Evolutionary conservation across 495 filamentous ascomycete genomes (phyloP).

Genomic region (Penicillium angulare): DNA sequence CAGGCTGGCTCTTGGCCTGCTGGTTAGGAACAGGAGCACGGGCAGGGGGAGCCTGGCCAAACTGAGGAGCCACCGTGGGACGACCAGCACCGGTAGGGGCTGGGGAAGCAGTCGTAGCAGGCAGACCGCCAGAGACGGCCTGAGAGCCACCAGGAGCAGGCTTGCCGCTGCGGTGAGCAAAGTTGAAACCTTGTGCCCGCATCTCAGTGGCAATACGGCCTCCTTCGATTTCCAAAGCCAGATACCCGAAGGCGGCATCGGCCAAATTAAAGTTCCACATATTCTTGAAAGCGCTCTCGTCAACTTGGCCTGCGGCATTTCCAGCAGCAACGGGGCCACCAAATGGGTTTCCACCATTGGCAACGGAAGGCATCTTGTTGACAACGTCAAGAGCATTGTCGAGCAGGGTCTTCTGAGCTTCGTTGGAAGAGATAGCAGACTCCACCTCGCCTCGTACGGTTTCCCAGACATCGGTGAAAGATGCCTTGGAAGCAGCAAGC

Average conservation of each 20-base stretch:
- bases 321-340: slow-evolving; percentile 77
- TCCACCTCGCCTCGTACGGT: slow-evolving; percentile 95
- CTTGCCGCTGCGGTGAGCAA: slow-evolving; percentile 76
- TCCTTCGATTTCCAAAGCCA: slow-evolving; percentile 90
- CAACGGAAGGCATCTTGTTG: slow-evolving; percentile 91
- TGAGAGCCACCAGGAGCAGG: slow-evolving; percentile 38
- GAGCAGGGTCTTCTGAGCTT: slow-evolving; percentile 85
- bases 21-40: slow-evolving; percentile 34
- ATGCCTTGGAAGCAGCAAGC: slow-evolving; percentile 97
- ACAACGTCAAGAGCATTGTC: slow-evolving; percentile 89
- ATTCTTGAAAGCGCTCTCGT: slow-evolving; percentile 99
- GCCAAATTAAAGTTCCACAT: slow-evolving; percentile 99
- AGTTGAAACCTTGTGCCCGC: slow-evolving; percentile 99
- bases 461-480: slow-evolving; percentile 99
- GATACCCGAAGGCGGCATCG: slow-evolving; percentile 94
- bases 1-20: slow-evolving; percentile 36
- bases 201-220: slow-evolving; percentile 97
- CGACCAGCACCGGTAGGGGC: slow-evolving; percentile 30
- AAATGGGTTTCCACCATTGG: slow-evolving; percentile 94
- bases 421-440: slow-evolving; percentile 86
- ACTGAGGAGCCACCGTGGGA: slow-evolving; percentile 38
- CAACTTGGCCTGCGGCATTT: slow-evolving; percentile 79
- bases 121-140: slow-evolving; percentile 29
- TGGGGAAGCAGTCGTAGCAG: slow-evolving; percentile 42
- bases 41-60: slow-evolving; percentile 38